phyloP scores from a whole-genome alignment of 2,329 filamentous ascomycete species.

The Metarhizium album region DNA sequence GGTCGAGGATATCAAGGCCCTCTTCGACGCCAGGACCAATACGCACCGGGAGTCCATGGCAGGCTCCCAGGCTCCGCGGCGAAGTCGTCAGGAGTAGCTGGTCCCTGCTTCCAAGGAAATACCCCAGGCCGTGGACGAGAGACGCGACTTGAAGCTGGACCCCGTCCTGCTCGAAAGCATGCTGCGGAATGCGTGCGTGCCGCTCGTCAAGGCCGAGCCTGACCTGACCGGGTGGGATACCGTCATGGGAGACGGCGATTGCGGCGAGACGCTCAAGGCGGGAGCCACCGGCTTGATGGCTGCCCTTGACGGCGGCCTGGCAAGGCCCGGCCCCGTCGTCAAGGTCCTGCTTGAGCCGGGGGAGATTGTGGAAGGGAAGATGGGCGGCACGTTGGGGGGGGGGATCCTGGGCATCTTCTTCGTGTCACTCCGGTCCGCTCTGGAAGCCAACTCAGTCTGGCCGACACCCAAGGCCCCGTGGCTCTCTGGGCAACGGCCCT shows the following conservation, averaged over 20 bases:
- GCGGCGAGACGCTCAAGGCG: conserved; percentile 49
- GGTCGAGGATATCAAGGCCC: conserved; percentile 43
- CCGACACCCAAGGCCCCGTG: conserved; percentile 19
- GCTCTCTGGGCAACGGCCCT: conserved; percentile 34
- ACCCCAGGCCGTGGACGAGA: conserved; percentile 25
- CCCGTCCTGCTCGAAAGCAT: conserved; percentile 40
- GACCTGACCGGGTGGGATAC: conserved; percentile 54
- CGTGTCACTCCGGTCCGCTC: conserved; percentile 32
- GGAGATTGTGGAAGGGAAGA: conserved; percentile 44
- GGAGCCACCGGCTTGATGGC: conserved; percentile 39
- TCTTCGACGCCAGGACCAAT: conserved; percentile 55
- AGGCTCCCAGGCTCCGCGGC: conserved; percentile 29
- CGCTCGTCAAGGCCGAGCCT: conserved; percentile 46
- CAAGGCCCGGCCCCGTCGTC: conserved; percentile 32
- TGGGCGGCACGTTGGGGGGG: conserved; percentile 42
- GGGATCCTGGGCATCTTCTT: conserved; percentile 46
- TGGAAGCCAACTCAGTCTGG: conserved; percentile 26
- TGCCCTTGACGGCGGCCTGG: conserved; percentile 30
- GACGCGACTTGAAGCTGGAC: conserved; percentile 39
- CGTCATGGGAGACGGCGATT: conserved; percentile 55
- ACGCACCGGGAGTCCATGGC: conserved; percentile 43
- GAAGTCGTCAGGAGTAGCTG: conserved; percentile 31
- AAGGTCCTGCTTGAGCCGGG: conserved; percentile 37
- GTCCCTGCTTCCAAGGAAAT: conserved; percentile 25
- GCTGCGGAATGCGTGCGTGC: conserved; percentile 41